Percentiles rank a stretch among this genome's conserved stretches.
Conservation (phyloP, 2,329 filamentous ascomycete genomes). For the Ceratocystiopsis sp. region DNA sequence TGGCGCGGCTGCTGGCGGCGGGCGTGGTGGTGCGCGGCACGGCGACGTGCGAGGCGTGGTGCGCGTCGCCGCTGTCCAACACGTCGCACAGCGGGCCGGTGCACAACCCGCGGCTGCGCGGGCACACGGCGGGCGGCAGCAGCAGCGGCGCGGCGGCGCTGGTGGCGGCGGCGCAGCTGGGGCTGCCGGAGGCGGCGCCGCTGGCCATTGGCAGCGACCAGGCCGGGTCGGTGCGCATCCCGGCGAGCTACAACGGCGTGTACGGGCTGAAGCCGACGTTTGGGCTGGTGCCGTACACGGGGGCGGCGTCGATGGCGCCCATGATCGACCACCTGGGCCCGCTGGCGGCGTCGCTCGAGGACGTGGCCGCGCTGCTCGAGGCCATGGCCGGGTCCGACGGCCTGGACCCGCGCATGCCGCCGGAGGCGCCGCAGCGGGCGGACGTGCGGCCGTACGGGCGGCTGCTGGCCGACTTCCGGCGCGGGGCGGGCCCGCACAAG, state of each 20-base stretch:
- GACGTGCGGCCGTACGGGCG: constrained; percentile 17
- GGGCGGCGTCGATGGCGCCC: constrained; percentile 22
- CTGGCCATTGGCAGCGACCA: constrained; percentile 40
- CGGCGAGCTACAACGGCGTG: constrained; percentile 21
- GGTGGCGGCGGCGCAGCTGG: constrained; percentile 18
- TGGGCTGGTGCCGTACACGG: constrained; percentile 30
- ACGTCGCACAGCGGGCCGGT: constrained; percentile 60
- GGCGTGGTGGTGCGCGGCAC: constrained; percentile 56
- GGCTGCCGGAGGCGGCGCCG: constrained; percentile 42
- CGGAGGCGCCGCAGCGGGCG: constrained; percentile 20
- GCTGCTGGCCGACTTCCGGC: constrained; percentile 11
- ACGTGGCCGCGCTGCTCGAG: constrained; percentile 23
- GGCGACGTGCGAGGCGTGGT: constrained; percentile 52
- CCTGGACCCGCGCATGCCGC: constrained; percentile 26
- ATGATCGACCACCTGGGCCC: constrained; percentile 29
- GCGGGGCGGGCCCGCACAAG: constrained; percentile 11
- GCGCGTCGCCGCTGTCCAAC: constrained; percentile 36
- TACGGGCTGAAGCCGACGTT: constrained; percentile 30
- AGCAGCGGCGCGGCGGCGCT: constrained; percentile 48
- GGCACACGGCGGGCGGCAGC: constrained; percentile 61
- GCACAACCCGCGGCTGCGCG: constrained; percentile 52
- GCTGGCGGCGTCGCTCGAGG: constrained; percentile 24
- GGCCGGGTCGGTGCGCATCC: constrained; percentile 55
- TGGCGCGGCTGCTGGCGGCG: constrained; percentile 28
- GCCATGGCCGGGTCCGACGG: constrained; percentile 29